A percentile compares a stretch with the other conserved stretches of the same genome.
These are phyloP conservation scores for Macrolepiota dolichaula DNA, from an alignment of 768 basidiomycete genomes.

Conservation along the genomic window DNA sequence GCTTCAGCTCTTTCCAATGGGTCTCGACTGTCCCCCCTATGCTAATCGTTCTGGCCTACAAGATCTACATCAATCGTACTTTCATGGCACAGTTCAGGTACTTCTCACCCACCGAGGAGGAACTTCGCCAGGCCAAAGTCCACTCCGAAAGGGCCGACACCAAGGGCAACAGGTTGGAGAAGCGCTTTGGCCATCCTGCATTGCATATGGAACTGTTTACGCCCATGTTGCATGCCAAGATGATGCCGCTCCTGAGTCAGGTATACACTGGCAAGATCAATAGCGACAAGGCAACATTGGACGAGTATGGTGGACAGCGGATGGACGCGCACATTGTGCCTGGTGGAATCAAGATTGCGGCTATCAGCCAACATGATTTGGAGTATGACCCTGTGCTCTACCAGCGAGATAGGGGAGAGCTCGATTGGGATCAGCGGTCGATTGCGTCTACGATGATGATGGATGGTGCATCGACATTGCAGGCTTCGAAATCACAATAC, in stretches of 20 bases:
- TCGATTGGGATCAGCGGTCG: slow-evolving; percentile 85
- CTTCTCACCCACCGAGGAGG: slow-evolving; percentile 80
- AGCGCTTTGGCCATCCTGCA: slow-evolving; percentile 94
- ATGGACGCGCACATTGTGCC: slow-evolving; percentile 73
- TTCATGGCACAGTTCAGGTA: slow-evolving; percentile 72
- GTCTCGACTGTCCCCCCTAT: slow-evolving; percentile 83
- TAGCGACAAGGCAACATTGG: slow-evolving; percentile 58
- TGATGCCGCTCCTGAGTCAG: slow-evolving; percentile 74
- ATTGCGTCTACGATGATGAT: slow-evolving; percentile 59
- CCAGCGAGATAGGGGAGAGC: slow-evolving; percentile 76
- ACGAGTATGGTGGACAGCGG: slow-evolving; percentile 76
- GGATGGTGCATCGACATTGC: slow-evolving; percentile 39
- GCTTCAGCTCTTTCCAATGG: slow-evolving; percentile 75
- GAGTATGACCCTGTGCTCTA: slow-evolving; percentile 83
- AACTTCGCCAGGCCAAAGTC: slow-evolving; percentile 70
- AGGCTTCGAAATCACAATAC: slow-evolving; percentile 39
- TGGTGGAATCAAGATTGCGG: slow-evolving; percentile 81
- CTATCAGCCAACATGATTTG: slow-evolving; percentile 74
- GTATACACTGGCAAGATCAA: slow-evolving; percentile 76
- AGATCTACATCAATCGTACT: slow-evolving; percentile 71
- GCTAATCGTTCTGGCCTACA: slow-evolving; percentile 76
- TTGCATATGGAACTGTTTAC: slow-evolving; percentile 84
- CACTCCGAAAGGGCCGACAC: slow-evolving; percentile 77
- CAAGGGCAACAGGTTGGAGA: slow-evolving; percentile 72
- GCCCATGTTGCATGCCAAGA: slow-evolving; percentile 82